These are phyloP conservation scores for Mallotus repandus DNA, from an alignment of 441 rosid genomes.

Conservation along the genomic window DNA sequence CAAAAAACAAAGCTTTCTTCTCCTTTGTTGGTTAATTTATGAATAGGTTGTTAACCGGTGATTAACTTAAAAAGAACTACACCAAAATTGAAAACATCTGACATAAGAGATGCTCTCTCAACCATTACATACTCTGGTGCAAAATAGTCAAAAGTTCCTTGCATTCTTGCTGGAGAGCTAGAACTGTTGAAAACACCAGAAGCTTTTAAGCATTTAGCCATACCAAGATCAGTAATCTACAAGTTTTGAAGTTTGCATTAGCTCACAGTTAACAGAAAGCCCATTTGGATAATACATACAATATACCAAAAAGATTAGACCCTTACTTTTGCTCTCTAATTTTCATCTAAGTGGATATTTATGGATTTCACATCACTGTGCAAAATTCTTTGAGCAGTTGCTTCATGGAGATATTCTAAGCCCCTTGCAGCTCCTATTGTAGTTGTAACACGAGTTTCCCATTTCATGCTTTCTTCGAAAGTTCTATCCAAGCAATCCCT, in stretches of 20 bases:
- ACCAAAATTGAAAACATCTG: slow-evolving; percentile 96
- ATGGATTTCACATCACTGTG: slow-evolving; percentile 95
- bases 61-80: slow-evolving; percentile 94
- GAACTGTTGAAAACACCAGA: slow-evolving; percentile 78
- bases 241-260: slow-evolving; percentile 11
- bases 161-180: slow-evolving; percentile 90
- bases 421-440: slow-evolving; percentile 93
- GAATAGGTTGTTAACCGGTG: slow-evolving; percentile 86
- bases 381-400: slow-evolving; percentile 80
- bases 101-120: slow-evolving; percentile 88
- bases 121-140: slow-evolving; percentile 94
- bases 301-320: slow-evolving; percentile 10
- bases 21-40: slow-evolving; percentile 59
- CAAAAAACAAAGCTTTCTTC: slow-evolving; percentile 95
- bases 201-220: slow-evolving; percentile 81
- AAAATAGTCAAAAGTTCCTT: slow-evolving; percentile 96
- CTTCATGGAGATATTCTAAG: slow-evolving; percentile 87
- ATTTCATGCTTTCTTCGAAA: slow-evolving; percentile 60
- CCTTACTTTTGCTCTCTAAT: slow-evolving; percentile 89
- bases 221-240: slow-evolving; percentile 97
- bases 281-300: background rate
- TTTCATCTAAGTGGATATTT: slow-evolving; percentile 76
- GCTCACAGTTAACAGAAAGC: background rate
- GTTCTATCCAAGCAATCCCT: slow-evolving; percentile 79
- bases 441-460: slow-evolving; percentile 76